Evolutionary conservation across 176 grass and related monocot species (phyloP).

Genomic region (Oryza coarctata): DNA sequence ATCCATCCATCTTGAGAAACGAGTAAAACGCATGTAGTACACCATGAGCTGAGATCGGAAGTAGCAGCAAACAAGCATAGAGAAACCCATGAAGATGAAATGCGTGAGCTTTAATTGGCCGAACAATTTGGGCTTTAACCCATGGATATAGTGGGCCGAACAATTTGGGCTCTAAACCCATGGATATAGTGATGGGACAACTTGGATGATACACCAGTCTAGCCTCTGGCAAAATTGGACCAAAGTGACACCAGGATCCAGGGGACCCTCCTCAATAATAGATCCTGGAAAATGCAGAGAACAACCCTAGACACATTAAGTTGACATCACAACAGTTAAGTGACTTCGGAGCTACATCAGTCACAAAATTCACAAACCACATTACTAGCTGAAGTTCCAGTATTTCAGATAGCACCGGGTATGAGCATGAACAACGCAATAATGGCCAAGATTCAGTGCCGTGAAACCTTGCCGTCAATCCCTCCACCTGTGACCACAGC

Average conservation of each 20-base stretch:
- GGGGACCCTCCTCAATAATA: background rate
- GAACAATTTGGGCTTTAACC: background rate
- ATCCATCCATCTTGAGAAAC: no score
- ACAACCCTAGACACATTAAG: background rate
- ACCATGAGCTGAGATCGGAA: no score
- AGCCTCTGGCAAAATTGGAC: background rate
- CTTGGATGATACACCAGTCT: background rate
- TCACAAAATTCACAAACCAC: background rate
- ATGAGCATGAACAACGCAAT: background rate
- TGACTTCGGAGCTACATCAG: background rate
- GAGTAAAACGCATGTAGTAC: no score
- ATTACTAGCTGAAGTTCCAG: slow-evolving; percentile 7
- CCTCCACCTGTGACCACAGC: slow-evolving; percentile 91
- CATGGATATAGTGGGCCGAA: background rate
- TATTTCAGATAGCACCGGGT: background rate
- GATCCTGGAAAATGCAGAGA: background rate
- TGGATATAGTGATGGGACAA: background rate
- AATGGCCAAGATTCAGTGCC: slow-evolving; percentile 14
- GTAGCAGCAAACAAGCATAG: background rate
- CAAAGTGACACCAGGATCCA: background rate
- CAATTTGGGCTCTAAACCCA: background rate
- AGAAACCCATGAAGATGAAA: background rate
- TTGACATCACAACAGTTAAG: background rate
- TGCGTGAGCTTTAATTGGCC: no score
- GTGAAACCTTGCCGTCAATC: slow-evolving; percentile 47